Evolutionary conservation across 805 yeast genomes (phyloP).

Genomic region (Yamadazyma scolyti): DNA sequence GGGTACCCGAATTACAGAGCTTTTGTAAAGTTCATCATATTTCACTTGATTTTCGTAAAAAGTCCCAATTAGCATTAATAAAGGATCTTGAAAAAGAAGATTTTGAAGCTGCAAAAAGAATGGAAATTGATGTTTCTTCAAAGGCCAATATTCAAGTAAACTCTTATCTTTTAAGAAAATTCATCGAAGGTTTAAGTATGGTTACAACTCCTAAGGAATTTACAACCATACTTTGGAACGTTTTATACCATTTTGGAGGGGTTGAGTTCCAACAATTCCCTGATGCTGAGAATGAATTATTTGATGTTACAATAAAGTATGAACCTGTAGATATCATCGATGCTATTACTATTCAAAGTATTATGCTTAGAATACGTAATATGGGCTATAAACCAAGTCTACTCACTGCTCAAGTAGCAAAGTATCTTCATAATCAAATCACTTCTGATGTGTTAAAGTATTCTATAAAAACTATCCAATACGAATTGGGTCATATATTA

Average conservation of each 20-base stretch:
- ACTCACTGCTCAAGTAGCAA: conserved; percentile 2
- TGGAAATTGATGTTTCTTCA: too few species aligned
- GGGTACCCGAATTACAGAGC: conserved; percentile 37
- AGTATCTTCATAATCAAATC: too few species aligned
- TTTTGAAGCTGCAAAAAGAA: too few species aligned
- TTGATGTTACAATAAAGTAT: conserved; percentile 3
- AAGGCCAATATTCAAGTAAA: too few species aligned
- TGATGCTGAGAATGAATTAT: conserved; percentile 1
- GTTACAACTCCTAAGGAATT: conserved; percentile 30
- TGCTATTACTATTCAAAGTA: conserved; percentile 26
- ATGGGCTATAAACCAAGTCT: conserved; percentile 4
- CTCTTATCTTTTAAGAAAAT: conserved; percentile 24
- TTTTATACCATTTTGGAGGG: conserved; percentile 33
- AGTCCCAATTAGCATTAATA: too few species aligned
- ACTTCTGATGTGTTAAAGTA: too few species aligned
- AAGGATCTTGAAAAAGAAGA: too few species aligned
- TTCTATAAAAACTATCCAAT: too few species aligned
- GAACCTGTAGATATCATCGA: conserved; percentile 19
- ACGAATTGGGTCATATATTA: too few species aligned
- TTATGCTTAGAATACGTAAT: conserved; percentile 33
- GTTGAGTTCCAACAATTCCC: conserved; percentile 10
- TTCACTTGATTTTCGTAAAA: too few species aligned
- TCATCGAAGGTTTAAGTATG: conserved; percentile 26
- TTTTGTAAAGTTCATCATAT: too few species aligned
- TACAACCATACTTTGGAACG: conserved; percentile 27